Base-by-base conservation (phyloP, 495 filamentous ascomycete species). In the Penicillium argentinense region DNA sequence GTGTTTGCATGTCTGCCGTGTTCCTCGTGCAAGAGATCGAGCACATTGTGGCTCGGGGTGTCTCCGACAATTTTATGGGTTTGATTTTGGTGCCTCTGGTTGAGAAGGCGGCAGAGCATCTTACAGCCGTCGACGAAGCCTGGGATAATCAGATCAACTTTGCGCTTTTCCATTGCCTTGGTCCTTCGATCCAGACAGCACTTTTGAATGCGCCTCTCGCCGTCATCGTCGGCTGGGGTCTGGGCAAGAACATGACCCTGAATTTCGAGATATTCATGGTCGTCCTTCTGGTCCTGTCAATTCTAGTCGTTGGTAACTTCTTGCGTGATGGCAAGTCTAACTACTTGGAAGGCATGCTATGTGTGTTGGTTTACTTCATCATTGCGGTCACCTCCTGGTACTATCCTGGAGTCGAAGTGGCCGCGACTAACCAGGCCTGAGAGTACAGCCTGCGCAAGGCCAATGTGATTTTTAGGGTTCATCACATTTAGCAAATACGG, bases 251-350 rank as follows among this genome's bases (percentile, higher is more conserved):
- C 14, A 88, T 97, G 83, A 83, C 85, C 40, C 68, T 97, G 28
- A 83, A 89, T 56, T 96, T 96, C 57, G 87, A 95, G 56, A 74
- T 88, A 6, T 97, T 96, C 73, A 88, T 92, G 73, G 74, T 95
- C n/a, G 80, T 88, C 12, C 73, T 92, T 43, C 73, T 96, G n/a
- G 82, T 96, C 45, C 75, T 96, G 29, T 81, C 90, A 5, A 92
- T 95, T 58, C 66, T 97, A 34, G 89, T 95, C 0, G 87, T 91
- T 9, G 86, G 88, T 6, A 89, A 89, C 54, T 89, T 91, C 62
- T 63, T 91, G 32, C 74, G 87, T 13, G 87, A 91, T 64, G 81
- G 86, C 47, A 89, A 88, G 68, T 84, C 77, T 22, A 91, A 91
- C 52, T 93, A 88, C 49, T 71, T 93, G 8, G 88, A 93, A 66